Percentiles rank a stretch among this genome's conserved stretches.
phyloP scores from a whole-genome alignment of 1,284 basidiomycete genomes.

The Apiotrichum mycotoxinovorans region DNA sequence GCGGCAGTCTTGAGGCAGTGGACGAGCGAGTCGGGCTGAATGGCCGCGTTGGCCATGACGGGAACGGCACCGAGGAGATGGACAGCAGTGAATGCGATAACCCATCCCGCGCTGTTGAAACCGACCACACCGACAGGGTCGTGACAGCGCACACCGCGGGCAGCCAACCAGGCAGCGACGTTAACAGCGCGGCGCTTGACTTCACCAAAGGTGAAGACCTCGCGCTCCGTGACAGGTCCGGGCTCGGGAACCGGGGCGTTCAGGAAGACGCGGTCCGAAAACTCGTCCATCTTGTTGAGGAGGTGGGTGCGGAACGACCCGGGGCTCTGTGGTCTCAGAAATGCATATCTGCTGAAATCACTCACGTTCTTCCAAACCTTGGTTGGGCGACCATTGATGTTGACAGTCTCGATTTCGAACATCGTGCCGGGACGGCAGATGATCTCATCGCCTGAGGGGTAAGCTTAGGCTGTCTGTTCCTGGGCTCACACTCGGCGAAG shows the following conservation, averaged over 20 bases:
- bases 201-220: conserved; percentile 29
- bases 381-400: conserved; percentile 24
- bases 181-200: conserved; percentile 22
- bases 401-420: conserved; percentile 36
- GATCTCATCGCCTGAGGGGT: conserved; percentile 35
- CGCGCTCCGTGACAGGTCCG: conserved; percentile 7
- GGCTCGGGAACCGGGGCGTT: conserved; percentile 25
- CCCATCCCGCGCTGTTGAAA: conserved; percentile 32
- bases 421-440: conserved; percentile 36
- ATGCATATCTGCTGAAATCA: not conserved
- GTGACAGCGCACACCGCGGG: conserved; percentile 28
- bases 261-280: conserved; percentile 31
- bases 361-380: conserved; percentile 44
- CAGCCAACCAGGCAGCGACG: conserved; percentile 35
- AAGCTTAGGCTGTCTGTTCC: not conserved
- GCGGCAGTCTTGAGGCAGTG: conserved; percentile 29
- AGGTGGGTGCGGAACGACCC: conserved; percentile 36
- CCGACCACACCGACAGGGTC: conserved; percentile 39
- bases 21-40: conserved; percentile 18
- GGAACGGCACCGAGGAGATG: conserved; percentile 43
- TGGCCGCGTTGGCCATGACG: conserved; percentile 38
- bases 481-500: conserved; percentile 9
- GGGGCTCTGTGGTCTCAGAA: conserved; percentile 22
- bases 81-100: conserved; percentile 32
- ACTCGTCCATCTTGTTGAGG: conserved; percentile 21